Conservation (phyloP, 495 filamentous ascomycete genomes). For the Penicillium salamii region DNA sequence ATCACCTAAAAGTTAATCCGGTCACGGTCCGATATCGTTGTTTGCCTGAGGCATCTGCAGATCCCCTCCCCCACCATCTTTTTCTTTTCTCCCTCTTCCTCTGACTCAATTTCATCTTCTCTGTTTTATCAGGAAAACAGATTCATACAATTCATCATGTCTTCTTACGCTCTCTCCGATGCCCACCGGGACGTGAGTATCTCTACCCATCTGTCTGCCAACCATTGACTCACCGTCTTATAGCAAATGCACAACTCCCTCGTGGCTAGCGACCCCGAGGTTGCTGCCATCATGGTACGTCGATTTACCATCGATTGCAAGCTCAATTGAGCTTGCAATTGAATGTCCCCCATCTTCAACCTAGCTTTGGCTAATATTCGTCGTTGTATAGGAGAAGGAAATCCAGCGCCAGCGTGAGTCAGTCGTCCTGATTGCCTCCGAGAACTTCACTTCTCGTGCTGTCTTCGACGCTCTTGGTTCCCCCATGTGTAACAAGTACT, state of each 20-base stretch:
- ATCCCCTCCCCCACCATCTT: conserved; percentile 23
- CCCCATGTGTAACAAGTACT: conserved; percentile 99
- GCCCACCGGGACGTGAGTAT: conserved; percentile 80
- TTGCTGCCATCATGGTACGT: conserved; percentile 89
- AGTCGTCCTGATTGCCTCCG: conserved; percentile 96
- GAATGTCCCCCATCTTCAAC: neutral
- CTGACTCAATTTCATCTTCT: conserved; percentile 6
- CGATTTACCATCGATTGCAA: conserved; percentile 56
- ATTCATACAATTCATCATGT: conserved; percentile 39
- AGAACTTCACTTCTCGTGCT: conserved; percentile 98
- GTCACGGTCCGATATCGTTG: conserved; percentile 30
- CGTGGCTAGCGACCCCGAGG: conserved; percentile 82
- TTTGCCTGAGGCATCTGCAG: conserved; percentile 24
- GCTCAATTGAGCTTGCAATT: neutral
- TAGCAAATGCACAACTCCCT: conserved; percentile 90
- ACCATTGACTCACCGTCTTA: conserved; percentile 48
- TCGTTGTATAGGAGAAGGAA: conserved; percentile 68
- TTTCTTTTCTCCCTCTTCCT: conserved; percentile 16
- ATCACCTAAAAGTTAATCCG: conserved; percentile 18
- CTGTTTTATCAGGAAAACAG: conserved; percentile 16
- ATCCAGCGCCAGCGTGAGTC: conserved; percentile 97
- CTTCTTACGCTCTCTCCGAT: conserved; percentile 81
- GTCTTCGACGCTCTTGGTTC: conserved; percentile 95
- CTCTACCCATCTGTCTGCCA: conserved; percentile 2
- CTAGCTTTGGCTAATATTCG: conserved; percentile 5